These are phyloP conservation scores for Anthracocystis setariae DNA, from an alignment of 1,284 basidiomycete genomes.

Conservation along the genomic window DNA sequence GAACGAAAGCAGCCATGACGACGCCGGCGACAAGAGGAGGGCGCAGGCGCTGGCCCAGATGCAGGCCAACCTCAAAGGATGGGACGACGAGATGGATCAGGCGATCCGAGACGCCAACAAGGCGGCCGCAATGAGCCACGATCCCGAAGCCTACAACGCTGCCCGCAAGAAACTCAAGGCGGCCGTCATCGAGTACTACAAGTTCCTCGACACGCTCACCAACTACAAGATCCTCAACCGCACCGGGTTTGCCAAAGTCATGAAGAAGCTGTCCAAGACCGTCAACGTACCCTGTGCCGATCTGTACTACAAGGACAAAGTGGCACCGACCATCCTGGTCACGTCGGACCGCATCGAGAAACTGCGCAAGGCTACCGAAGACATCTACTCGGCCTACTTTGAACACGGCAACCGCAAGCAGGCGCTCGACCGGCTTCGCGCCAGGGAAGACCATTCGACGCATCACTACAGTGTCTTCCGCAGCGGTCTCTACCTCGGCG, in stretches of 20 bases:
- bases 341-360: slow-evolving; percentile 73
- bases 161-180: slow-evolving; percentile 84
- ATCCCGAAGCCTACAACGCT: slow-evolving; percentile 82
- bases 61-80: slow-evolving; percentile 39
- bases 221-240: slow-evolving; percentile 80
- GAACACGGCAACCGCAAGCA: slow-evolving; percentile 85
- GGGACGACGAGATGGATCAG: slow-evolving; percentile 47
- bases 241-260: slow-evolving; percentile 83
- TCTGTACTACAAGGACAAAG: slow-evolving; percentile 81
- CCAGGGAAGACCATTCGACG: slow-evolving; percentile 69
- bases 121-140: slow-evolving; percentile 68
- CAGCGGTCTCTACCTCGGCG: slow-evolving; percentile 79
- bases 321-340: slow-evolving; percentile 70
- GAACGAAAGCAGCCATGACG: slow-evolving; percentile 29
- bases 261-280: slow-evolving; percentile 93
- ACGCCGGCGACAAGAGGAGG: slow-evolving; percentile 55
- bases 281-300: slow-evolving; percentile 76
- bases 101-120: slow-evolving; percentile 48
- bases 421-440: slow-evolving; percentile 77
- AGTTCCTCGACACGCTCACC: slow-evolving; percentile 78
- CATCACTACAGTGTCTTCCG: slow-evolving; percentile 76
- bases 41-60: slow-evolving; percentile 54
- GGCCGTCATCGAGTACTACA: slow-evolving; percentile 86
- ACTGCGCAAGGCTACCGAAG: slow-evolving; percentile 75
- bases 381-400: slow-evolving; percentile 62